phyloP scores from a whole-genome alignment of 2,329 filamentous ascomycete genomes.

The Acrodontium crateriforme region DNA sequence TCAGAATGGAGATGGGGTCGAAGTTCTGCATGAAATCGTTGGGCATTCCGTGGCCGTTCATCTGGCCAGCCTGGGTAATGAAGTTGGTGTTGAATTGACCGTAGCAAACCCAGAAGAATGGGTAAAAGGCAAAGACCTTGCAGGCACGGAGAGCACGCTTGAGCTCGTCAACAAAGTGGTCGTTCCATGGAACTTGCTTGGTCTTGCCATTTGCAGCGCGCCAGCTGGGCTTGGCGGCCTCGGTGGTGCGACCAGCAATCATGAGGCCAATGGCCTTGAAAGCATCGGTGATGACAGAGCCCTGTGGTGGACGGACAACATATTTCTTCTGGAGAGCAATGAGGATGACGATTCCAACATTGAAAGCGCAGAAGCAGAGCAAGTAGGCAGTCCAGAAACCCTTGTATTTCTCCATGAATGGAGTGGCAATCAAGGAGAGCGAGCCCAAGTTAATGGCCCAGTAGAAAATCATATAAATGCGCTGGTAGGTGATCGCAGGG shows the following conservation, averaged over 20 bases:
- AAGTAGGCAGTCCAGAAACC: constrained; percentile 55
- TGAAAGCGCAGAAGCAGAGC: constrained; percentile 49
- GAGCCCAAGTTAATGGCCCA: constrained; percentile 61
- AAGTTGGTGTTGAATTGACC: constrained; percentile 30
- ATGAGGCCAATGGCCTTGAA: constrained; percentile 48
- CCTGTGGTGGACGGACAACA: constrained; percentile 40
- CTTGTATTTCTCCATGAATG: constrained; percentile 52
- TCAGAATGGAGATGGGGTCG: constrained; percentile 32
- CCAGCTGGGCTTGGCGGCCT: constrained; percentile 54
- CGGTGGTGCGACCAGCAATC: constrained; percentile 37
- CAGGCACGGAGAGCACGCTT: constrained; percentile 53
- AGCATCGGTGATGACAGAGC: constrained; percentile 50
- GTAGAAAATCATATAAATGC: constrained; percentile 53
- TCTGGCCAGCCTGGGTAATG: constrained; percentile 33
- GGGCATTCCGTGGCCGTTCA: constrained; percentile 32
- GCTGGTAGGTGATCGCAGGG: constrained; percentile 33
- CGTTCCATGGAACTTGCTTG: constrained; percentile 45
- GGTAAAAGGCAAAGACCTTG: constrained; percentile 48
- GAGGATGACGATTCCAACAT: constrained; percentile 44
- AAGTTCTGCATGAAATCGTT: constrained; percentile 37
- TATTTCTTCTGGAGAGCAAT: constrained; percentile 23
- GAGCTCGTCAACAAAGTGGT: constrained; percentile 58
- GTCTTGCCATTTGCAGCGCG: constrained; percentile 38
- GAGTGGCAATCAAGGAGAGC: constrained; percentile 51
- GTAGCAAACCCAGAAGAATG: constrained; percentile 33